phyloP scores from a whole-genome alignment of 768 basidiomycete species.

The Pulveroboletus sp. region DNA sequence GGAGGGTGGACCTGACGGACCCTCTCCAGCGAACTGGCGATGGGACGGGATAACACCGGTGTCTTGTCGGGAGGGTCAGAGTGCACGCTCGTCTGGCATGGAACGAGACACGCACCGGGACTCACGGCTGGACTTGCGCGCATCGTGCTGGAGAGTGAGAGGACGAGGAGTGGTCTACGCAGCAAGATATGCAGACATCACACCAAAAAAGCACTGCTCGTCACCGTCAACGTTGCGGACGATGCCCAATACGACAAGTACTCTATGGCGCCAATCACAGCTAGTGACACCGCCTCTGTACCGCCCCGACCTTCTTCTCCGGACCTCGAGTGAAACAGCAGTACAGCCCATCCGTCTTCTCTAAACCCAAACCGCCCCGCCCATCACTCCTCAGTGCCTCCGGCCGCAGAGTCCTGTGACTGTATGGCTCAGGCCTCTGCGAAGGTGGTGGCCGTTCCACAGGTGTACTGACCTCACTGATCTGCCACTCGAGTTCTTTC shows the following conservation, averaged over 20 bases:
- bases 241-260: conserved; percentile 1
- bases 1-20: conserved; percentile 11
- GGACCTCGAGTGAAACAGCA: background rate
- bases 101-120: conserved; percentile 12
- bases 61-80: conserved; percentile 23
- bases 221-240: conserved; percentile 2
- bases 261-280: conserved; percentile 16
- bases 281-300: conserved; percentile 23
- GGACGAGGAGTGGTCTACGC: conserved; percentile 7
- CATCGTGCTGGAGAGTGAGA: conserved; percentile 7
- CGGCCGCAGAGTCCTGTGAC: conserved; percentile 1
- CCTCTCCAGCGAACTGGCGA: conserved; percentile 42
- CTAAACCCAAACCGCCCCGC: background rate
- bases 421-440: conserved; percentile 2
- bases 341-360: too few species aligned
- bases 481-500: conserved; percentile 71
- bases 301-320: conserved; percentile 3
- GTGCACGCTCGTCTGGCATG: background rate
- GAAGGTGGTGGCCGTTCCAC: background rate
- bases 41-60: conserved; percentile 44
- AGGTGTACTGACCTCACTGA: conserved; percentile 26
- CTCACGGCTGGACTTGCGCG: conserved; percentile 4
- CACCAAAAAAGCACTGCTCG: conserved; percentile 4
- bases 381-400: background rate
- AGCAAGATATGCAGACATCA: conserved; percentile 6